Conservation (phyloP, 2,329 filamentous ascomycete genomes). For the Alternaria sp. region DNA sequence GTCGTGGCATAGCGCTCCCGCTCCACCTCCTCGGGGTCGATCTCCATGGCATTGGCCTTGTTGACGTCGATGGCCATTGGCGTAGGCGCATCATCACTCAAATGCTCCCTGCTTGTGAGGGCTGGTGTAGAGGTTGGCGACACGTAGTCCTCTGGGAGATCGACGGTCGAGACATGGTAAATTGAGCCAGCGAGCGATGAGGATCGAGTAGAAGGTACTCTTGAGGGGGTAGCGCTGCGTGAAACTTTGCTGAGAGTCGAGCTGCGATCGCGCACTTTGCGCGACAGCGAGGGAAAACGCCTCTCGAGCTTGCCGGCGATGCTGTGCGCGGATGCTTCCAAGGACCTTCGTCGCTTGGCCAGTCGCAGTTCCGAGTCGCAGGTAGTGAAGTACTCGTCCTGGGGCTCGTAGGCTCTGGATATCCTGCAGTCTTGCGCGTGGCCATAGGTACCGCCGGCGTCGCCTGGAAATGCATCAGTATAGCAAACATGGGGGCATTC, state of each 20-base stretch:
- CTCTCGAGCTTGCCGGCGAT: slow-evolving; percentile 72
- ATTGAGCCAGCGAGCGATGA: slow-evolving; percentile 76
- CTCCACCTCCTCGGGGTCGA: slow-evolving; percentile 58
- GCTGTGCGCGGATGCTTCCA: slow-evolving; percentile 68
- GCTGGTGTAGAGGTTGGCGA: slow-evolving; percentile 34
- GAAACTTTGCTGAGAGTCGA: slow-evolving; percentile 44
- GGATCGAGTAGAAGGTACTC: slow-evolving; percentile 74
- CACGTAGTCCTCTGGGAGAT: slow-evolving; percentile 46
- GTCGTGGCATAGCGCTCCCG: slow-evolving; percentile 76
- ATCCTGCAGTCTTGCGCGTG: slow-evolving; percentile 56
- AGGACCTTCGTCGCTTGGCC: slow-evolving; percentile 65
- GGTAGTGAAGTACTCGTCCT: slow-evolving; percentile 67
- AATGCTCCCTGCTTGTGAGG: slow-evolving; percentile 44
- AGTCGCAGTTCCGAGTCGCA: slow-evolving; percentile 66
- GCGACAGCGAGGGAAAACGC: slow-evolving; percentile 63
- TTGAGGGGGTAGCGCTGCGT: slow-evolving; percentile 59
- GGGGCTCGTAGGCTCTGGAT: slow-evolving; percentile 69
- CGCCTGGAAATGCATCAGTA: slow-evolving; percentile 58
- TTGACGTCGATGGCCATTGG: slow-evolving; percentile 47
- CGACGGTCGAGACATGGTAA: slow-evolving; percentile 53
- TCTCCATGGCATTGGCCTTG: slow-evolving; percentile 58
- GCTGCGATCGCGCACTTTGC: slow-evolving; percentile 63
- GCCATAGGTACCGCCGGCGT: slow-evolving; percentile 62
- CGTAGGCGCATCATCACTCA: slow-evolving; percentile 40
- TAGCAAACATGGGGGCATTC: slow-evolving; percentile 15